Evolutionary conservation across 2,329 filamentous ascomycete species (phyloP).

Genomic region (Pseudocercospora pini-densiflorae): DNA sequence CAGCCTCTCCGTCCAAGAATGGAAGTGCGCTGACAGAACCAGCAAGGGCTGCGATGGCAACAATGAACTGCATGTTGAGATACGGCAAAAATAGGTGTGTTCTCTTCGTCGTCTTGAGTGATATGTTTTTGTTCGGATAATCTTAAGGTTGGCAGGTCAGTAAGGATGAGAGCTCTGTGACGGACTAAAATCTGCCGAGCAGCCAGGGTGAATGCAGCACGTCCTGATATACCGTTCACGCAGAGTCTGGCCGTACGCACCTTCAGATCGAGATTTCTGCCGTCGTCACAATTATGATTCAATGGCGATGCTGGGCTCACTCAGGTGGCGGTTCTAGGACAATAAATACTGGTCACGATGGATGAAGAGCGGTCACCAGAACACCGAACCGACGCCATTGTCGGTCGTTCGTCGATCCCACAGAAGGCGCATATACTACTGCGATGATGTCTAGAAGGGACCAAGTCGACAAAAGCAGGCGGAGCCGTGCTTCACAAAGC

Average conservation of each 20-base stretch:
- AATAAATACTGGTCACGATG: conserved; percentile 6
- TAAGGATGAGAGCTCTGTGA: conserved; percentile 4
- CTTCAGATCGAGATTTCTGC: conserved; percentile 1
- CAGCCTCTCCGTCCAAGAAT: neutral
- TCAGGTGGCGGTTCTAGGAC: conserved; percentile 1
- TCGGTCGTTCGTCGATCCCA: neutral
- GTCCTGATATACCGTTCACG: conserved; percentile 2
- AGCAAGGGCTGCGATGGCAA: conserved; percentile 1
- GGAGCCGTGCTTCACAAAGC: neutral
- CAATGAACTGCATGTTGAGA: conserved; percentile 1
- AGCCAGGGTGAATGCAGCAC: neutral
- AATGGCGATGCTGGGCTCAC: conserved; percentile 1
- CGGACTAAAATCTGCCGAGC: conserved; percentile 4
- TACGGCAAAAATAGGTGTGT: neutral
- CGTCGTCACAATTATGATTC: neutral
- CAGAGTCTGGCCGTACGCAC: neutral
- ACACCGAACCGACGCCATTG: conserved; percentile 1
- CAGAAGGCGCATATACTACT: conserved; percentile 6
- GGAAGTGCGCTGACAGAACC: conserved; percentile 2
- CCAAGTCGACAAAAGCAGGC: neutral
- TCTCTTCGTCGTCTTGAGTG: neutral
- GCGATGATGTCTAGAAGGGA: neutral
- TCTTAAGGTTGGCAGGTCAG: conserved; percentile 9
- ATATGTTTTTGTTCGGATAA: conserved; percentile 2
- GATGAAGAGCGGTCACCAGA: neutral